phyloP scores from a whole-genome alignment of 1,139 yeast species.

The Meyerozyma sp. region DNA sequence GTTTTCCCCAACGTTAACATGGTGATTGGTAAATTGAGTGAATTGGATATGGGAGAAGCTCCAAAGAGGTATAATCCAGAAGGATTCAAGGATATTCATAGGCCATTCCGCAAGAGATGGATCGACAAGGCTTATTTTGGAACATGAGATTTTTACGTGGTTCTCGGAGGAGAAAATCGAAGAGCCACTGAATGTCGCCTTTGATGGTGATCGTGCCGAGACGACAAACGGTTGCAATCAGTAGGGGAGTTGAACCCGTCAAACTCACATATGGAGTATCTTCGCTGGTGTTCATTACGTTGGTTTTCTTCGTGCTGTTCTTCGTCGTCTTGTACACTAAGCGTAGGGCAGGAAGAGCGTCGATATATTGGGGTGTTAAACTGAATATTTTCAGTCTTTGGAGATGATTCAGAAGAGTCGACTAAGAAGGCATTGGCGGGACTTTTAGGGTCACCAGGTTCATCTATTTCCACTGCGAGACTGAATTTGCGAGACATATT shows the following conservation, averaged over 20 bases:
- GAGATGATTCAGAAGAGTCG: constrained; percentile 1
- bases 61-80: constrained; percentile 26
- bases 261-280: constrained; percentile 21
- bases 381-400: neutral
- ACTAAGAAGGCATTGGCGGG: constrained; percentile 27
- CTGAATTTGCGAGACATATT: neutral
- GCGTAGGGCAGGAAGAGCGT: neutral
- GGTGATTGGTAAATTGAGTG: constrained; percentile 65
- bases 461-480: constrained; percentile 1
- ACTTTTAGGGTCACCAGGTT: constrained; percentile 8
- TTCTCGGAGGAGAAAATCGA: constrained; percentile 13
- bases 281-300: constrained; percentile 2
- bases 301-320: constrained; percentile 10
- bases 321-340: neutral
- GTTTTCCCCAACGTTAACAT: constrained; percentile 69
- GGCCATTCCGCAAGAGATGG: constrained; percentile 68
- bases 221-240: constrained; percentile 4
- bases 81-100: constrained; percentile 38
- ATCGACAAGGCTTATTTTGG: constrained; percentile 81
- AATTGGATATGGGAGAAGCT: constrained; percentile 20
- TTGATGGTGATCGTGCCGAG: constrained; percentile 12
- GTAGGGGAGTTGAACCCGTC: constrained; percentile 12
- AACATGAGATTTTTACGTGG: constrained; percentile 21
- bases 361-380: neutral
- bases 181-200: constrained; percentile 29